Evolutionary conservation across 1,284 basidiomycete genomes (phyloP).

Genomic region (Boletus subluridellus): DNA sequence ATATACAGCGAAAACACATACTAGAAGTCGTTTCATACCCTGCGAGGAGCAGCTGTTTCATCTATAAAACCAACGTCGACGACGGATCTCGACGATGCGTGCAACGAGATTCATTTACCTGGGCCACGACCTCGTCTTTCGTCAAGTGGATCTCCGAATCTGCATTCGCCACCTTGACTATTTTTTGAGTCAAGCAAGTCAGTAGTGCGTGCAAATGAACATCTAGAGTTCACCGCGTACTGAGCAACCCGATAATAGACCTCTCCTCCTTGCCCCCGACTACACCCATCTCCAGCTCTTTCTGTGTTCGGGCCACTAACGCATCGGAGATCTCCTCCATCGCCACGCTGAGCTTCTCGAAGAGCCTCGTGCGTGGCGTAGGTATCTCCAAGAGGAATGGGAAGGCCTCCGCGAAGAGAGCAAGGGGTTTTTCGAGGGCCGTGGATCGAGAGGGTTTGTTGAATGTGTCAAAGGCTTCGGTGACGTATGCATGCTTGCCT

Average conservation of each 20-base stretch:
- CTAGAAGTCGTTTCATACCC: too few species aligned
- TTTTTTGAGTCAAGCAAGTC: too few species aligned
- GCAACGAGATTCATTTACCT: too few species aligned
- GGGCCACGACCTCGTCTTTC: constrained; percentile 63
- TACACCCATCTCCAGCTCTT: too few species aligned
- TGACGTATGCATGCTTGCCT: too few species aligned
- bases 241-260: background rate
- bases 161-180: constrained; percentile 37
- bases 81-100: too few species aligned
- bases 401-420: constrained; percentile 13
- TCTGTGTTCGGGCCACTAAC: background rate
- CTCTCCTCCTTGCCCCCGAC: background rate
- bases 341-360: background rate
- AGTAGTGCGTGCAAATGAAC: too few species aligned
- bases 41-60: too few species aligned
- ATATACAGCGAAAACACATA: constrained; percentile 13
- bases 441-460: background rate
- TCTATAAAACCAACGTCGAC: too few species aligned
- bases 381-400: background rate
- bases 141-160: constrained; percentile 48
- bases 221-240: background rate
- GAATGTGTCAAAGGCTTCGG: constrained; percentile 1
- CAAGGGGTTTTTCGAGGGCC: background rate
- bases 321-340: background rate
- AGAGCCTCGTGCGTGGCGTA: background rate